Evolutionary conservation across 2,329 filamentous ascomycete genomes (phyloP), one percentile per base, ranked within the genome.

Genomic region (Paraphoma chrysanthemicola): DNA sequence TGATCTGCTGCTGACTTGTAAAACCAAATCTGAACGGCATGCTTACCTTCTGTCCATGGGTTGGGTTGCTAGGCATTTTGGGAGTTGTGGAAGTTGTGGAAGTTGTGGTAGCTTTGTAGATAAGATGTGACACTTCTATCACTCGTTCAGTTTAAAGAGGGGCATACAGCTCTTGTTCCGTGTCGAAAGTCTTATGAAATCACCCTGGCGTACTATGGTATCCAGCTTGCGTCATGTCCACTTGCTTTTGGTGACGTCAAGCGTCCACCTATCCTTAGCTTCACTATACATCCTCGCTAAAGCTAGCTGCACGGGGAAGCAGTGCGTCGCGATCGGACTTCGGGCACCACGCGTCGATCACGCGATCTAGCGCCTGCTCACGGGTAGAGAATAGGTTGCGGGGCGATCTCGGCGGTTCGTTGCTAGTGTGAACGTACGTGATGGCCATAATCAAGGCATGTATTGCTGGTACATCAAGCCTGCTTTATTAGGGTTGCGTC

Each of bases 31-130:
- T 45, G 4, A 17, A 30, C 17, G 12, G 17, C 5, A 11, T 17
- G 12, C 54, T 44, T 64, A 68, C 66, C 56, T 69, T 69, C 44
- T 60, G 57, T 58, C 66, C 66, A 23, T 61, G 51, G n/a, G 53
- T 53, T 3, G 33, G 33, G 14, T 36, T 36, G 44, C 58, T 8
- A 33, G 55, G 33, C 57, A 63, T 67, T 8, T 48, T 65, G 48
- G 44, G 47, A 12, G 29, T 46, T 1, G 7, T 41, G 23, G 18
- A 14, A 39, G 17, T 11, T 16, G n/a, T 17, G 3, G 33, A 14
- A 39, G 17, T 11, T 16, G n/a, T 17, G 3, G 33, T 38, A 11
- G 39, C 9, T 45, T 23, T 23, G 23, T 23, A 23, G 23, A 23
- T 23, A 23, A 23, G 5, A 23, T 23, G 23, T 23, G 23, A 23